A percentile compares a stretch with the other conserved stretches of the same genome.
Evolutionary conservation across 768 basidiomycete genomes (phyloP).

Genomic region (Leccinum boreale): DNA sequence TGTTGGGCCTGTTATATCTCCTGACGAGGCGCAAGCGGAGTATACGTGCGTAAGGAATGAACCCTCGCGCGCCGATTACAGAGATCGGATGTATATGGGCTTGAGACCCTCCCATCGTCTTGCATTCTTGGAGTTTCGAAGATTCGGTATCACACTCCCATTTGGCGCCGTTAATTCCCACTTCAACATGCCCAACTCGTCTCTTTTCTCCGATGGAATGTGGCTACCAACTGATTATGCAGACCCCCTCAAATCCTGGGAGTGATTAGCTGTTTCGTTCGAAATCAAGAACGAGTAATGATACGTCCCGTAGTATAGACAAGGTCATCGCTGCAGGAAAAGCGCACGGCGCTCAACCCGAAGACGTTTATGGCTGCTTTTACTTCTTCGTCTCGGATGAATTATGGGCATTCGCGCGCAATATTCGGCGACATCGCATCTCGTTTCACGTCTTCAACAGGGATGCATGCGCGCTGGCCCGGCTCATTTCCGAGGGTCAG

Average conservation of each 20-base stretch:
- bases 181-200: slow-evolving; percentile 40
- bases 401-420: slow-evolving; percentile 36
- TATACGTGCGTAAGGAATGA: slow-evolving; percentile 35
- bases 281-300: neutral
- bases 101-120: slow-evolving; percentile 45
- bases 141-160: slow-evolving; percentile 45
- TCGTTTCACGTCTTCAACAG: slow-evolving; percentile 33
- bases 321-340: slow-evolving; percentile 38
- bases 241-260: slow-evolving; percentile 50
- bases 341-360: slow-evolving; percentile 36
- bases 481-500: slow-evolving; percentile 27
- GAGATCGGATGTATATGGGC: slow-evolving; percentile 38
- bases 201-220: slow-evolving; percentile 44
- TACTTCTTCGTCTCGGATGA: slow-evolving; percentile 44
- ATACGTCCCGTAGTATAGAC: slow-evolving; percentile 32
- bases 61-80: slow-evolving; percentile 38
- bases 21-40: slow-evolving; percentile 27
- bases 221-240: slow-evolving; percentile 42
- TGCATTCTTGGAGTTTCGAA: slow-evolving; percentile 38
- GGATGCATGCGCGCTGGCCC: slow-evolving; percentile 42
- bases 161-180: slow-evolving; percentile 42
- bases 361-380: slow-evolving; percentile 50
- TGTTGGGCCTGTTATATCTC: slow-evolving; percentile 14
- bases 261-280: slow-evolving; percentile 31
- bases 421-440: slow-evolving; percentile 33